Evolutionary conservation across 352 stramenopile genomes (phyloP).

Genomic region (Phytophthora pisi): DNA sequence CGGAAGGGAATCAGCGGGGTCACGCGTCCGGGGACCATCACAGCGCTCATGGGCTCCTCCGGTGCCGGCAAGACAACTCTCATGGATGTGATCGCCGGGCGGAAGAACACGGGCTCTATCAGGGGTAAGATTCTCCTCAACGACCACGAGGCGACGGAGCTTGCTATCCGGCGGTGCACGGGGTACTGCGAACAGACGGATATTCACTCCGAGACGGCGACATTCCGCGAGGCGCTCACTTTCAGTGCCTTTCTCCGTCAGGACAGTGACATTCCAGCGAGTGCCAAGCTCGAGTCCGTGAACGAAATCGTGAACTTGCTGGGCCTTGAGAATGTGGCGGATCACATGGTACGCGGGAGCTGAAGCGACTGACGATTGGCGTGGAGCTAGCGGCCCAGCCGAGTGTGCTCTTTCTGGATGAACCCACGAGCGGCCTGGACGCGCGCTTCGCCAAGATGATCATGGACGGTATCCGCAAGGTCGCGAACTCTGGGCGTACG

Average conservation of each 20-base stretch:
- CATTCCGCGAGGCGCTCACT: constrained; percentile 54
- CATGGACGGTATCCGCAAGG: no score
- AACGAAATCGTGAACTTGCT: constrained; percentile 37
- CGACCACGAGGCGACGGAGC: constrained; percentile 32
- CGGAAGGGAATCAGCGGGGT: constrained; percentile 31
- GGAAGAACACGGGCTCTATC: constrained; percentile 65
- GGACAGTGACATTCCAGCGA: constrained; percentile 24
- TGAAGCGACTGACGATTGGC: no score
- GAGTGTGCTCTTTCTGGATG: no score
- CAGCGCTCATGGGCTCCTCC: constrained; percentile 84
- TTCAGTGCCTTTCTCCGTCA: constrained; percentile 87
- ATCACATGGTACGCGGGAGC: constrained; percentile 18
- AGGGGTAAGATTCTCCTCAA: constrained; percentile 59
- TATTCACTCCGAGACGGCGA: no score
- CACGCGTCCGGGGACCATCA: constrained; percentile 63
- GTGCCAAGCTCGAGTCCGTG: constrained; percentile 38
- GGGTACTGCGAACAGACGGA: constrained; percentile 77
- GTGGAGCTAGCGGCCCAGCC: no score
- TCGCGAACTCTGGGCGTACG: no score
- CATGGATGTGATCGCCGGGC: constrained; percentile 91
- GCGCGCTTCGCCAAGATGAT: no score
- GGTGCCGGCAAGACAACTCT: constrained; percentile 85
- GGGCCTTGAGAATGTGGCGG: constrained; percentile 30
- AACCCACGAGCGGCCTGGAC: no score
- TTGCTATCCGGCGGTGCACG: constrained; percentile 45